These are phyloP conservation scores for Hibiscus syriacus DNA, from an alignment of 345 rosid genomes.

Conservation along the genomic window DNA sequence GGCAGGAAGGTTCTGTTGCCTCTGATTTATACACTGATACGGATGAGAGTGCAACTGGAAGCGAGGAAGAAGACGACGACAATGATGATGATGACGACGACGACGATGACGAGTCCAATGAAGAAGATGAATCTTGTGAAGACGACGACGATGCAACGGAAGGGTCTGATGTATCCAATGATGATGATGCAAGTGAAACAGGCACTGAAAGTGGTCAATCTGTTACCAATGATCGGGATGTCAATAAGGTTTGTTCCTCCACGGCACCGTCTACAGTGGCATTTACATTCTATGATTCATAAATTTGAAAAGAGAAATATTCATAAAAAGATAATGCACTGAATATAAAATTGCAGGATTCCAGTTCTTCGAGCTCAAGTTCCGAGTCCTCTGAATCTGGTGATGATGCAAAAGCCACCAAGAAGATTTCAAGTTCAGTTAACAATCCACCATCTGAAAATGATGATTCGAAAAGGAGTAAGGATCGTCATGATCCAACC, in stretches of 20 bases:
- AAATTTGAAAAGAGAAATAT: background rate
- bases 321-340: background rate
- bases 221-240: conserved; percentile 23
- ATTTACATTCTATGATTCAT: background rate
- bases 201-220: conserved; percentile 39
- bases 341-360: conserved; percentile 33
- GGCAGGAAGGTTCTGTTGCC: conserved; percentile 74
- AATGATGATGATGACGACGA: conserved; percentile 37
- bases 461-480: conserved; percentile 22
- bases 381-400: conserved; percentile 30
- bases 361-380: no score
- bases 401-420: conserved; percentile 19
- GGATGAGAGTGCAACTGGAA: conserved; percentile 75
- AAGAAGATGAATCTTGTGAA: conserved; percentile 46
- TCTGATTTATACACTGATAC: conserved; percentile 78
- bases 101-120: conserved; percentile 49
- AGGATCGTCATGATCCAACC: conserved; percentile 23
- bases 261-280: conserved; percentile 7
- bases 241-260: conserved; percentile 38
- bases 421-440: conserved; percentile 28
- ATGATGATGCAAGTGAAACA: conserved; percentile 37
- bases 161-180: conserved; percentile 48
- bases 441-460: conserved; percentile 23
- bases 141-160: conserved; percentile 39
- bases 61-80: conserved; percentile 79